Base-by-base conservation (phyloP, 2,329 filamentous ascomycete genomes). In the Tothia fuscella region DNA sequence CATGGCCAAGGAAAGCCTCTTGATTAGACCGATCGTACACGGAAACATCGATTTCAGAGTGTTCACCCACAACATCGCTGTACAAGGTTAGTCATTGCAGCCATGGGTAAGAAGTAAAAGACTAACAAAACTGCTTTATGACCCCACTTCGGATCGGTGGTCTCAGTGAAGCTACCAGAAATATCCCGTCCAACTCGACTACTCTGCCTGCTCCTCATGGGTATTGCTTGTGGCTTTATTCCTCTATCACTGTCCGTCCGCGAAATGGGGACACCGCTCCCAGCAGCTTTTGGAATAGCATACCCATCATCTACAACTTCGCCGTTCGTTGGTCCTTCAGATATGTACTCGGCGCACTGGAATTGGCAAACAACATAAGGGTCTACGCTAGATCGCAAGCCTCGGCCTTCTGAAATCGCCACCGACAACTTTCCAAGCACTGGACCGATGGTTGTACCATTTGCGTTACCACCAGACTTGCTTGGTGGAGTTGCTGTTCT, bases 291-390 rank as follows among this genome's bases (percentile, higher is more conserved):
- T 7, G 31, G 12, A 12, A 19, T 40, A 13, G 12, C 16, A 14
- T 40, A 19, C 14, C 6, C 28, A 21, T 42, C 29, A 19, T 22
- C 22, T 29, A 29, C 6, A 48, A 39, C 42, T 71, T n/a, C n/a
- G n/a, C n/a, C n/a, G 42, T 66, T 68, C 49, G 80, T 76, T 10
- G 88, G 84, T 2, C 86, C 86, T 43, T 84, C 81, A 1, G 91
- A 96, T 43, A 98, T 94, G 52, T 93, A 81, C 60, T 98, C 91
- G 56, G 89, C 94, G 59, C 86, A 83, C 60, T 98, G 91, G 56
- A 96, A 98, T 20, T 95, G 88, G 45, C 84, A 93, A 9, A 98
- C 87, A 40, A 95, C 85, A 54, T 98, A 98, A 1, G 91, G 91
- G 54, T 95, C 85, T 45, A 79, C 77, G 56, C 86, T 86, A 44